Percentiles rank a stretch among this genome's conserved stretches.
These are phyloP conservation scores for Theileria sp. DNA, from an alignment of 169 alveolate genomes.

Conservation along the genomic window DNA sequence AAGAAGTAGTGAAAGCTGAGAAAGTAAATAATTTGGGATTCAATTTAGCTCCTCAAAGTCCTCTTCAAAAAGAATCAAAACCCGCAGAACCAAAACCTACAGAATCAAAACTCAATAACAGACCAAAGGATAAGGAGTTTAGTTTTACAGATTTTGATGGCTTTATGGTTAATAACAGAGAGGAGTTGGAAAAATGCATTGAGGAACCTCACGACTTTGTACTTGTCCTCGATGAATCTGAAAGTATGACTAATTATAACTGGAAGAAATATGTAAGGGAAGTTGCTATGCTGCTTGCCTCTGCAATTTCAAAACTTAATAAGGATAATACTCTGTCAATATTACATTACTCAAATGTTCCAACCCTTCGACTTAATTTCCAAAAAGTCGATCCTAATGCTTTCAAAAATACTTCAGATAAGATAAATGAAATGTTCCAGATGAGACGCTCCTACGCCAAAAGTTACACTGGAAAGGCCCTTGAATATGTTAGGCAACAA, in stretches of 20 bases:
- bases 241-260: constrained; percentile 1
- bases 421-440: constrained; percentile 37
- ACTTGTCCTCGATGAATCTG: constrained; percentile 33
- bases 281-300: constrained; percentile 17
- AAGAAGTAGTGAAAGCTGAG: neutral
- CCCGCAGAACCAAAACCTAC: neutral
- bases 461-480: constrained; percentile 45
- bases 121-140: neutral
- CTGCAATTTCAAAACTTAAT: constrained; percentile 4
- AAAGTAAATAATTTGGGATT: neutral
- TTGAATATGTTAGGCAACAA: constrained; percentile 24
- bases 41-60: neutral
- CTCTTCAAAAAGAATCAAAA: neutral
- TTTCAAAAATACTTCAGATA: neutral
- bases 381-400: neutral
- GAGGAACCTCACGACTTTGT: constrained; percentile 41
- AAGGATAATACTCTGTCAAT: constrained; percentile 25
- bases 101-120: neutral
- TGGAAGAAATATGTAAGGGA: constrained; percentile 30
- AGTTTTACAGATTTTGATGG: neutral
- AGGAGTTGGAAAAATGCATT: constrained; percentile 2
- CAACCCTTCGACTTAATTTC: neutral
- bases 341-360: constrained; percentile 15
- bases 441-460: neutral
- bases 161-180: neutral